Evolutionary conservation across 2,329 filamentous ascomycete species (phyloP), one percentile per base, ranked within the genome.

Genomic region (Aspergillus sp.): DNA sequence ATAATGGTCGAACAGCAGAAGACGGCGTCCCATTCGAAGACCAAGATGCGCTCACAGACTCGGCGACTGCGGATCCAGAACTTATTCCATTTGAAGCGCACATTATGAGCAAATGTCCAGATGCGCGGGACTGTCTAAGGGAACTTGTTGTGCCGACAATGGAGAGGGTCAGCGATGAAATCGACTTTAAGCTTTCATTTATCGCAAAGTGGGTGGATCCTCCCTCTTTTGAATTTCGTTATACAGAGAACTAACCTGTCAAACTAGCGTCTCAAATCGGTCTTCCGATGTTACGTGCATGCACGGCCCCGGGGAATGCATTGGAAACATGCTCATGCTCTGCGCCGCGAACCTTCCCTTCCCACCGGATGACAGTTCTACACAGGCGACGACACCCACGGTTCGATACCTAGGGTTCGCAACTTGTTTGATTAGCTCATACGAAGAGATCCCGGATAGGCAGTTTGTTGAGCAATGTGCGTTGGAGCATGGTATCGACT

Each of bases 41-140:
- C 24, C 26, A n/a, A 13, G 30, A 41, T 22, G 18, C 18, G 11
- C 18, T 36, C 11, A 41, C 38, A 9, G n/a, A 48, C 18, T 44
- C 34, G 12, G 17, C 18, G 3, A 11, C 17, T 32, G 44, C 34
- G 24, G 43, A 48, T n/a, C 42, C 44, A 13, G 39, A 55, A 26
- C 69, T 63, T 56, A 89, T 98, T 4, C 89, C 91, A 4, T 77
- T 99, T 2, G 95, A 99, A 73, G 90, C 91, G 55, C 93, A 98
- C 74, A 95, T 98, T 66, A 99, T 98, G 88, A 90, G 87, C 77
- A 97, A 98, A 81, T 99, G 95, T 69, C 93, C 93, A 0, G 95
- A 99, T 75, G 92, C 95, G 2, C 83, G 82, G 73, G 89, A 91
- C 70, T 97, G 93, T 68, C 80, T 99, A 18, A 85, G 86, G 60